Base-by-base conservation (phyloP, 2,329 filamentous ascomycete genomes). In the Trichoderma sp. region DNA sequence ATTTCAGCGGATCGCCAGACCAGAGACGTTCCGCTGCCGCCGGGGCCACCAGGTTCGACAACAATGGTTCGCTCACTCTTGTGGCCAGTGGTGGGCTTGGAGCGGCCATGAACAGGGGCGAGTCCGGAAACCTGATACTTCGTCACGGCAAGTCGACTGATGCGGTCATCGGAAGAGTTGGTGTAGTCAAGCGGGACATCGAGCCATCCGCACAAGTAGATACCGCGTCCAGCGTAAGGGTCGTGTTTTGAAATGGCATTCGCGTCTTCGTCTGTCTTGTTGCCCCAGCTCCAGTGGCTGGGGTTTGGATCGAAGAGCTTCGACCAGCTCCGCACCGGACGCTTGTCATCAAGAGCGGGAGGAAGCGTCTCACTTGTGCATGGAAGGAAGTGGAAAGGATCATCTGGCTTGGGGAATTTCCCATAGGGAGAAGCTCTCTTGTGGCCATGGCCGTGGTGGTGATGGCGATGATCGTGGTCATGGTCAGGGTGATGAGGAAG, bases 21-120 rank as follows among this genome's bases (percentile, higher is more conserved):
- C 50, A 83, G 82, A 0, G 69, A 76, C 0, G 82, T 85, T 4
- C 85, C 85, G 73, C 84, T 85, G 15, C 83, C 85, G 1, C 85
- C 85, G 0, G 85, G 85, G 11, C 85, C 85, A 57, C 86, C 86
- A 3, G 85, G 85, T 69, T 87, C 82, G 36, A 87, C 77, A 23
- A 87, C 81, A 47, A 87, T 81, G 2, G 85, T 87, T 20, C 85
- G 80, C 62, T 81, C 76, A 74, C 83, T 86, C 74, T 84, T 85
- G 70, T 66, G 74, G 8, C 80, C 80, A 4, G 76, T 70, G 39
- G 73, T 62, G 55, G 73, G 71, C 34, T 62, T 61, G 11, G 63
- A 73, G 68, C 17, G 26, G 34, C 70, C 74, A 64, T 78, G 74
- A 4, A 70, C 13, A 2, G 74, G 78, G 6, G 79, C 78, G 15